A percentile compares a stretch with the other conserved stretches of the same genome.
Evolutionary conservation across 345 rosid species (phyloP).

Genomic region (Populus euphratica): DNA sequence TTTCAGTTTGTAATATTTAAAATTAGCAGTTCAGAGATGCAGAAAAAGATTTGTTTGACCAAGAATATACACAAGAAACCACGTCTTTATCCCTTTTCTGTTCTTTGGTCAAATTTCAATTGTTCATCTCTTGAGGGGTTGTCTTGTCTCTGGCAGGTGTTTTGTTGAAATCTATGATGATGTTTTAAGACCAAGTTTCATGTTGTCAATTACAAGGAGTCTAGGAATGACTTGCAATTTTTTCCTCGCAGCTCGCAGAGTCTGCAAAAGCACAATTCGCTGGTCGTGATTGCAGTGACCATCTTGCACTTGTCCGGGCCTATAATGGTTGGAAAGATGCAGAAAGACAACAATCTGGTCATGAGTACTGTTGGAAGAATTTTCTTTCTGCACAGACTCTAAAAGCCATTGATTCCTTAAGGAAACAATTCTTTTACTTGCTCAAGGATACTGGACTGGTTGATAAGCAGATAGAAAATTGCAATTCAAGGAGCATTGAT

Average conservation of each 20-base stretch:
- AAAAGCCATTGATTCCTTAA: constrained; percentile 84
- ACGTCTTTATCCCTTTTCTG: no score
- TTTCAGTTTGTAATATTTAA: no score
- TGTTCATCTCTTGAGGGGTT: no score
- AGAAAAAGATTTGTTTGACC: no score
- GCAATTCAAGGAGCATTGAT: constrained; percentile 64
- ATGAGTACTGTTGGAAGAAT: constrained; percentile 90
- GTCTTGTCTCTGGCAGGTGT: no score
- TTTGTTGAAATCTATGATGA: no score
- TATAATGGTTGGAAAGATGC: constrained; percentile 93
- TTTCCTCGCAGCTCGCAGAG: constrained; percentile 68
- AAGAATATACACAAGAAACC: no score
- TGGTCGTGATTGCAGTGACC: constrained; percentile 70
- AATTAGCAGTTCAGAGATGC: no score
- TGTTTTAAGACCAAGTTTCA: no score
- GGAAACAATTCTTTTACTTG: constrained; percentile 71
- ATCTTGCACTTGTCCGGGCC: constrained; percentile 76
- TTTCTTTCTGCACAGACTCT: constrained; percentile 84
- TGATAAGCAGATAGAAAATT: constrained; percentile 40
- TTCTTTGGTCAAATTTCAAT: no score
- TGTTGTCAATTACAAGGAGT: no score
- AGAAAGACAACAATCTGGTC: constrained; percentile 65
- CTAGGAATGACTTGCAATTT: not conserved
- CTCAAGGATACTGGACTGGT: constrained; percentile 78
- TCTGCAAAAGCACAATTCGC: constrained; percentile 81